Evolutionary conservation across 129 eudicot genomes (phyloP), one percentile per base, ranked within the genome.

Genomic region (Apium graveolens): DNA sequence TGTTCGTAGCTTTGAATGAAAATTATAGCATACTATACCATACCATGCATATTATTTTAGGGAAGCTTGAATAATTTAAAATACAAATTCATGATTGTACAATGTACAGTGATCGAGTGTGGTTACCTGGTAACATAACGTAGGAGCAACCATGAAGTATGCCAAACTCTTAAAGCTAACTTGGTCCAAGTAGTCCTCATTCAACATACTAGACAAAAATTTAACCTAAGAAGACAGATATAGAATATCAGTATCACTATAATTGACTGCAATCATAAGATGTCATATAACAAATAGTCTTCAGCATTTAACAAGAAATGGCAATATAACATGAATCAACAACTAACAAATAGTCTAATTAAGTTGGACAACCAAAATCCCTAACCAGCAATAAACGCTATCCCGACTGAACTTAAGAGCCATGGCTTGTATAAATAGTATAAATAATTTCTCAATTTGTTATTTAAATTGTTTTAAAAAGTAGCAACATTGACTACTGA

Each of bases 81-180:
- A 53, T 53, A 53, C 27, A 57, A 57, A 11, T 57, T 57, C 14
- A 57, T 7, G 5, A 24, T 42, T 38, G 76, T 7, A 68, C 20
- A 18, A 35, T 69, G 43, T 66, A 35, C 42, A 72, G 73, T 24
- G 73, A 13, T 76, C 6, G 24, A 60, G 53, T 27, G 57, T 16
- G 17, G 35, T 66, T 83, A 95, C 98, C 96, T 95, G 98, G 88
- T 90, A 95, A 82, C 98, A 95, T 77, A 95, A 82, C 12, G 98
- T 95, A 14, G 98, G 98, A 82, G 98, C 98, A 85, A 90, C 84
- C 89, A 95, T 90, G 94, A 95, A 95, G 90, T 95, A 95, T 75
- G 80, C 97, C 86, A 95, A 82, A 82, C 94, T 90, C 81, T 84
- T 86, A 83, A 91, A 82, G 89, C 86, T 89, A 45, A 88, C 88